These are phyloP conservation scores for Annulohypoxylon maeteangense DNA, from an alignment of 495 filamentous ascomycete species.

Conservation along the genomic window DNA sequence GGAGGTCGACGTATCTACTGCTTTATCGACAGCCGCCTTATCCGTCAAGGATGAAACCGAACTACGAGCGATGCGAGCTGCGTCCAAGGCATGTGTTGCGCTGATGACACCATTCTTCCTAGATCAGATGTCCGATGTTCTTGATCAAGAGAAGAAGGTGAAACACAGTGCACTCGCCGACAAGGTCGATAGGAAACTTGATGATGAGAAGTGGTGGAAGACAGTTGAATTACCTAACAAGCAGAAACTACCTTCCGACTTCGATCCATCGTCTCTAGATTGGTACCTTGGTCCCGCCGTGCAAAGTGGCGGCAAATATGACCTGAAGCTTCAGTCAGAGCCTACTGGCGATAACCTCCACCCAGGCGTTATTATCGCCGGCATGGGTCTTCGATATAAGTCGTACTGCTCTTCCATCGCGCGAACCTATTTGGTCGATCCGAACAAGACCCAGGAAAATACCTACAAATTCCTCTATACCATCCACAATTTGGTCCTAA, in stretches of 20 bases:
- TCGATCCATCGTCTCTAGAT: constrained; percentile 91
- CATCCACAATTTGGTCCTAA: constrained; percentile 86
- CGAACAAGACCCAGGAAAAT: constrained; percentile 91
- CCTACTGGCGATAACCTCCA: constrained; percentile 88
- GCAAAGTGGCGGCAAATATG: constrained; percentile 95
- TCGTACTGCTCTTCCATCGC: constrained; percentile 91
- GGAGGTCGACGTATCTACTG: constrained; percentile 85
- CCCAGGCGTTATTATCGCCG: constrained; percentile 89
- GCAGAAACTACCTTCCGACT: constrained; percentile 82
- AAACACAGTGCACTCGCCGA: constrained; percentile 84
- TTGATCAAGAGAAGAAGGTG: constrained; percentile 96
- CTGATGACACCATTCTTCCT: constrained; percentile 94
- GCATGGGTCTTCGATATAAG: constrained; percentile 92
- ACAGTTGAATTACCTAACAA: constrained; percentile 72
- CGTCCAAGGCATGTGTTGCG: constrained; percentile 90
- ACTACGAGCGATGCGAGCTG: constrained; percentile 90
- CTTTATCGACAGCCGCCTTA: constrained; percentile 83
- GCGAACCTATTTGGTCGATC: constrained; percentile 95
- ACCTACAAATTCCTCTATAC: constrained; percentile 93
- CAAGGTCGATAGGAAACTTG: constrained; percentile 89
- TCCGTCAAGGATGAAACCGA: constrained; percentile 97
- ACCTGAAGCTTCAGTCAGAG: constrained; percentile 78
- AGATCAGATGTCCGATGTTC: constrained; percentile 94
- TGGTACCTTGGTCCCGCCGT: constrained; percentile 93
- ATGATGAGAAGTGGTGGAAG: constrained; percentile 92